phyloP scores from a whole-genome alignment of 2,329 filamentous ascomycete genomes.

The Alternaria ethzedia region DNA sequence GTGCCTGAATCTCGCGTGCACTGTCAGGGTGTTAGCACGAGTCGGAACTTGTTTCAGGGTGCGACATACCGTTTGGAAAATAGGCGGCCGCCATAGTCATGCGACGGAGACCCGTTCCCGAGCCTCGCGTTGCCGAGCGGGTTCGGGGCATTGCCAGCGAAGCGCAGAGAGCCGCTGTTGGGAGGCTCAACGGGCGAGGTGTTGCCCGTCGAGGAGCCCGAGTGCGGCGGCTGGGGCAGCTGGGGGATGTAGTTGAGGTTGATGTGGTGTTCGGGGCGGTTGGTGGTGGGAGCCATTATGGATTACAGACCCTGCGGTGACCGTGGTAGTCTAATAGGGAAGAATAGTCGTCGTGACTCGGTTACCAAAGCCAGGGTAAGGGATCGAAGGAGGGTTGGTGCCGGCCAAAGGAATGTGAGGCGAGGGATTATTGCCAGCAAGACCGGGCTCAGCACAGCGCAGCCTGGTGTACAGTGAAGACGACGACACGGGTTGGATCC shows the following conservation, averaged over 20 bases:
- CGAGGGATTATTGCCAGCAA: conserved; percentile 42
- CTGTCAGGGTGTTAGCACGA: conserved; percentile 58
- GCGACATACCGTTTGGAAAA: conserved; percentile 86
- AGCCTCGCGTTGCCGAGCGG: conserved; percentile 66
- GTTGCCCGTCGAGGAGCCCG: conserved; percentile 78
- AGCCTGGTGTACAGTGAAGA: conserved; percentile 30
- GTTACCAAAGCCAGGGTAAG: conserved; percentile 49
- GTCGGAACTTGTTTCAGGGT: conserved; percentile 37
- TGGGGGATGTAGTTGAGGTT: conserved; percentile 81
- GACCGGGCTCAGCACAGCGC: conserved; percentile 35
- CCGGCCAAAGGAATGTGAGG: conserved; percentile 52
- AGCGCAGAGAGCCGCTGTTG: conserved; percentile 68
- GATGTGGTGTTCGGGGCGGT: conserved; percentile 82
- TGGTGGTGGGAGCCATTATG: conserved; percentile 82
- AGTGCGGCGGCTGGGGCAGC: conserved; percentile 71
- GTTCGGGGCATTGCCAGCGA: conserved; percentile 73
- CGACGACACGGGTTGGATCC: conserved; percentile 27
- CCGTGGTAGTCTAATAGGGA: conserved; percentile 31
- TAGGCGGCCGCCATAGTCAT: conserved; percentile 79
- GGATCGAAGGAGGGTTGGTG: conserved; percentile 44
- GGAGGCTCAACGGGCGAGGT: conserved; percentile 81
- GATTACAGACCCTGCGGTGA: conserved; percentile 64
- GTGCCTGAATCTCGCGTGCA: conserved; percentile 94
- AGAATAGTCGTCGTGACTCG: conserved; percentile 40
- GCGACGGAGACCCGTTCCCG: conserved; percentile 94